These are phyloP conservation scores for Bryum argenteum DNA, from an alignment of 225 moss, liverwort and hornwort species.

Conservation along the genomic window DNA sequence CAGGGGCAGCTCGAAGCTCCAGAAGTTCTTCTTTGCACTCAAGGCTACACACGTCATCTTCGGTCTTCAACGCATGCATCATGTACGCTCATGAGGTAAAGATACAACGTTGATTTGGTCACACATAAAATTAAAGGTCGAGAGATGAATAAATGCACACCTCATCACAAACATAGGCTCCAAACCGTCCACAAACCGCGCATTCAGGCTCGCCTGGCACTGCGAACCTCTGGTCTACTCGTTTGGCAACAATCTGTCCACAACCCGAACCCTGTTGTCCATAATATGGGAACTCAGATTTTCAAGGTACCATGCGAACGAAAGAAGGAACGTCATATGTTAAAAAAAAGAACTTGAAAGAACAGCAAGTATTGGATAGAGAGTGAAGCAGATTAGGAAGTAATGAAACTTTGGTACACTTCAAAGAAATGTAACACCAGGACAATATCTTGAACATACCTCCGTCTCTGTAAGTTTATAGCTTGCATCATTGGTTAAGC, in stretches of 20 bases:
- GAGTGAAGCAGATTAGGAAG: not conserved
- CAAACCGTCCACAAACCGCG: conserved; percentile 66
- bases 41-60: conserved; percentile 76
- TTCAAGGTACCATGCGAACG: not conserved
- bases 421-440: no score
- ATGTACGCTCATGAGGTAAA: conserved; percentile 27
- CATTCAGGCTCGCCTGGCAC: conserved; percentile 71
- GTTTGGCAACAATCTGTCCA: conserved; percentile 46
- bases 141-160: conserved; percentile 24
- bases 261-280: conserved; percentile 38
- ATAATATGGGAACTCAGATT: not conserved
- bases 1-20: conserved; percentile 38
- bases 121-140: not conserved
- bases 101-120: no score
- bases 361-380: not conserved
- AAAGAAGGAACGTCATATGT: not conserved
- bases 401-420: no score
- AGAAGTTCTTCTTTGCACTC: conserved; percentile 67
- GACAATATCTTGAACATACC: conserved; percentile 18
- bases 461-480: conserved; percentile 11
- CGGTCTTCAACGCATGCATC: conserved; percentile 53
- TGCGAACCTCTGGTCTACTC: conserved; percentile 65
- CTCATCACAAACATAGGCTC: conserved; percentile 70
- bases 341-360: not conserved
- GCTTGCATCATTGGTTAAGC: conserved; percentile 15